These are phyloP conservation scores for Phanerochaete sordida DNA, from an alignment of 768 basidiomycete species.

Conservation along the genomic window DNA sequence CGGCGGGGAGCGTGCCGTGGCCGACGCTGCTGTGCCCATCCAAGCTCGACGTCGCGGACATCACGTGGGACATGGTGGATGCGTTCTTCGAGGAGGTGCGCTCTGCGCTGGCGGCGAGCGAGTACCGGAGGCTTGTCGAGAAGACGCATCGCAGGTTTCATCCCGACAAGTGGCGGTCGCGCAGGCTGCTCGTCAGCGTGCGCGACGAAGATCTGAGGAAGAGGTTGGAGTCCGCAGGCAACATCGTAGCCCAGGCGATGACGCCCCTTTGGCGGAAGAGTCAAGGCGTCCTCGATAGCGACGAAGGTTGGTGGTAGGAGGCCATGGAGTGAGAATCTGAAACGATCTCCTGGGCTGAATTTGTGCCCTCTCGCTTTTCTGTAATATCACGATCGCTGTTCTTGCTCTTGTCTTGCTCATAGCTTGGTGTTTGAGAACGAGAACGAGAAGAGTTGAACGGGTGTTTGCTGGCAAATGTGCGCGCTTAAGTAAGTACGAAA, in stretches of 20 bases:
- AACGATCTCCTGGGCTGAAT: too few relatives aligned
- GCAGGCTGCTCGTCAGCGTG: constrained; percentile 56
- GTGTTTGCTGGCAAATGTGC: too few relatives aligned
- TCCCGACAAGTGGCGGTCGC: constrained; percentile 74
- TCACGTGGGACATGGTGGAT: constrained; percentile 71
- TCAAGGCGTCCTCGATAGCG: neutral
- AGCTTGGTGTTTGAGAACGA: too few relatives aligned
- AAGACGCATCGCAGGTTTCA: constrained; percentile 73
- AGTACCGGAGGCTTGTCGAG: constrained; percentile 63
- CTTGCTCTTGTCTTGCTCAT: too few relatives aligned
- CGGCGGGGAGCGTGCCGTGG: constrained; percentile 70
- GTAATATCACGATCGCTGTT: too few relatives aligned
- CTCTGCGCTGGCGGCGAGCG: constrained; percentile 50
- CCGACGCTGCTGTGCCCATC: constrained; percentile 57
- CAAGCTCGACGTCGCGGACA: constrained; percentile 53
- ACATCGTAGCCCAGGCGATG: constrained; percentile 68
- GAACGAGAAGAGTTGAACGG: too few relatives aligned
- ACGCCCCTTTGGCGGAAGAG: constrained; percentile 54
- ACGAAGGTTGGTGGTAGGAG: neutral
- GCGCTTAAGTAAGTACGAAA: too few relatives aligned
- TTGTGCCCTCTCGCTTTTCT: too few relatives aligned
- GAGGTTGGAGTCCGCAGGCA: constrained; percentile 64
- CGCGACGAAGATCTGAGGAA: constrained; percentile 54
- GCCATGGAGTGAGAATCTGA: too few relatives aligned
- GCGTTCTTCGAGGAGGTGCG: constrained; percentile 60